These are phyloP conservation scores for Vigna mungo DNA, from an alignment of 306 rosid genomes.

Conservation along the genomic window DNA sequence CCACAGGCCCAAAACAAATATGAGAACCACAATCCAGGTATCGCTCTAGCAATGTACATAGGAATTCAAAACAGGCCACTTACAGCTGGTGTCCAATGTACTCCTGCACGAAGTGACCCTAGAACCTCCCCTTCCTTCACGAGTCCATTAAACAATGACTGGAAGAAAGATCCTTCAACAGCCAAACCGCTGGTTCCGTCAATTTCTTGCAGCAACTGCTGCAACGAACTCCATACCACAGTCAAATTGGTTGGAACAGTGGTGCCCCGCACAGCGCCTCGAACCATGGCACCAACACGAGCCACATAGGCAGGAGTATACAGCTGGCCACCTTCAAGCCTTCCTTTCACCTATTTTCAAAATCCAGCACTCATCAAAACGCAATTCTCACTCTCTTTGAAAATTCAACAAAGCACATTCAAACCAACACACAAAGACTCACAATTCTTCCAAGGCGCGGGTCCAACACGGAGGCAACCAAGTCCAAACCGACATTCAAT, in stretches of 20 bases:
- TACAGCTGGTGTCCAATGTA: constrained; percentile 98
- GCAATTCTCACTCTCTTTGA: not conserved
- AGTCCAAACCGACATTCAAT: constrained; percentile 83
- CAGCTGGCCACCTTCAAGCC: constrained; percentile 98
- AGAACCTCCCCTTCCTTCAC: constrained; percentile 81
- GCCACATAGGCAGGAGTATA: constrained; percentile 98
- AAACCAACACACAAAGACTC: constrained; percentile 44
- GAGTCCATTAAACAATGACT: constrained; percentile 84
- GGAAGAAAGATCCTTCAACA: constrained; percentile 87
- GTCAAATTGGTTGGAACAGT: constrained; percentile 87
- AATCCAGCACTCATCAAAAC: constrained; percentile 29
- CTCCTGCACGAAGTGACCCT: constrained; percentile 95
- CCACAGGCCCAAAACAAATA: constrained; percentile 29
- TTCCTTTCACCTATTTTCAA: constrained; percentile 80
- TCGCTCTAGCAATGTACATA: constrained; percentile 18
- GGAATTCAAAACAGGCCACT: constrained; percentile 49
- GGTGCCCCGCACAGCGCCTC: constrained; percentile 86
- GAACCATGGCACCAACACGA: constrained; percentile 91
- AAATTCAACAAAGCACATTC: constrained; percentile 30
- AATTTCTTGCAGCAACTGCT: constrained; percentile 84
- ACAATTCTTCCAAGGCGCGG: constrained; percentile 88
- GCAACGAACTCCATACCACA: constrained; percentile 78
- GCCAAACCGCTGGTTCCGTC: constrained; percentile 88
- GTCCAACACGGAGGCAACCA: constrained; percentile 79
- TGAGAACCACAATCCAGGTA: constrained; percentile 31